A percentile compares a stretch with the other conserved stretches of the same genome.
These are phyloP conservation scores for Acacia confusa DNA, from an alignment of 306 rosid species.

Conservation along the genomic window DNA sequence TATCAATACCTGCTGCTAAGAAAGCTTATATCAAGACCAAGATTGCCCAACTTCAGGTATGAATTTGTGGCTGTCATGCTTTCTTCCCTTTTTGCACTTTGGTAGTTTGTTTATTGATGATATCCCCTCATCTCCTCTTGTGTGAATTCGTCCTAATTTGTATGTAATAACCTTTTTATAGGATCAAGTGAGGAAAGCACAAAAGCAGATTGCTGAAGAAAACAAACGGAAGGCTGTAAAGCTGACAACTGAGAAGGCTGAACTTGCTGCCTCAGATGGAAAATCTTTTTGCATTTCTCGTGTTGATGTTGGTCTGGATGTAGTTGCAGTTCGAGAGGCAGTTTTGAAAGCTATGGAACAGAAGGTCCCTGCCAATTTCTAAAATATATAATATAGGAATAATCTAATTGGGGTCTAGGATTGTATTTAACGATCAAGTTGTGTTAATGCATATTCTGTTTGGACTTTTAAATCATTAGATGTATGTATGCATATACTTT, in stretches of 20 bases:
- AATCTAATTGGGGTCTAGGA: slow-evolving; percentile 10
- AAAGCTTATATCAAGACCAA: slow-evolving; percentile 79
- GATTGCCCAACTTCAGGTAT: slow-evolving; percentile 75
- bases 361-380: slow-evolving; percentile 51
- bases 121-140: slow-evolving; percentile 4
- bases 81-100: not conserved
- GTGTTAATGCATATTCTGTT: slow-evolving; percentile 23
- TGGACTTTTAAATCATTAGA: not conserved
- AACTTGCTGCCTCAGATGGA: slow-evolving; percentile 65
- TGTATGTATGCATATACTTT: slow-evolving; percentile 4
- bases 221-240: slow-evolving; percentile 75
- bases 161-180: slow-evolving; percentile 29
- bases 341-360: slow-evolving; percentile 72
- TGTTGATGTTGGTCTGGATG: slow-evolving; percentile 89
- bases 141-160: not conserved
- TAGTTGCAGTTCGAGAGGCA: slow-evolving; percentile 96
- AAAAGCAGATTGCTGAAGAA: slow-evolving; percentile 84
- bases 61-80: slow-evolving; percentile 7
- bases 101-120: slow-evolving; percentile 2
- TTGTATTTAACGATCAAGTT: slow-evolving; percentile 1
- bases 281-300: slow-evolving; percentile 71
- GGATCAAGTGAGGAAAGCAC: slow-evolving; percentile 83
- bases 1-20: slow-evolving; percentile 84
- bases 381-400: slow-evolving; percentile 1
- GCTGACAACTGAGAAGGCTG: slow-evolving; percentile 69